Evolutionary conservation across 2,329 filamentous ascomycete species (phyloP).

Genomic region (Aspergillus fijiensis): DNA sequence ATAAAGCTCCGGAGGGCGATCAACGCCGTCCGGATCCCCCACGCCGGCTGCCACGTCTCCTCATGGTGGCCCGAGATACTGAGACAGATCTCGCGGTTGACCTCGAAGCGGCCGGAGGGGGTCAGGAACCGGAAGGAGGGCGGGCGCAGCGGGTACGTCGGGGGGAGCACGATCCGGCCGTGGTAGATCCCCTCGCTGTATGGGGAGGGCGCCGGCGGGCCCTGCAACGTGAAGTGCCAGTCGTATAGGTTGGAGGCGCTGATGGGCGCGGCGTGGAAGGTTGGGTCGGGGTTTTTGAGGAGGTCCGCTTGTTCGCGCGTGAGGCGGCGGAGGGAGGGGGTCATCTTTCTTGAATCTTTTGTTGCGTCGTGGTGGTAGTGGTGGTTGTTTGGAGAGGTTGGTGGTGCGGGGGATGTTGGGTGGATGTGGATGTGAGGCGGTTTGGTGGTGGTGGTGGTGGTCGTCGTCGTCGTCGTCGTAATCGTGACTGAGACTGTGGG

Average conservation of each 20-base stretch:
- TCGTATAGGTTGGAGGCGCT: slow-evolving; percentile 91
- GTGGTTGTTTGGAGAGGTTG: not conserved
- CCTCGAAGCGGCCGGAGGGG: slow-evolving; percentile 87
- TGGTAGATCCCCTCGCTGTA: slow-evolving; percentile 88
- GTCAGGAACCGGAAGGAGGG: slow-evolving; percentile 96
- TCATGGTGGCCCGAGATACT: slow-evolving; percentile 94
- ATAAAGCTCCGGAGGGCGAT: slow-evolving; percentile 81
- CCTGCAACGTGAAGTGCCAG: slow-evolving; percentile 98
- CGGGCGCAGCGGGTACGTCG: slow-evolving; percentile 85
- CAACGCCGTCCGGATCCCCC: slow-evolving; percentile 90
- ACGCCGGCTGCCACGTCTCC: slow-evolving; percentile 97
- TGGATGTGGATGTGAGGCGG: not conserved
- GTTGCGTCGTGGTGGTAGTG: too few relatives aligned
- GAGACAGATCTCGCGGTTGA: slow-evolving; percentile 94
- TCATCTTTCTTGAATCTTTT: slow-evolving; percentile 10
- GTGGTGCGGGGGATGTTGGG: not conserved
- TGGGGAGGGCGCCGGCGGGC: slow-evolving; percentile 73
- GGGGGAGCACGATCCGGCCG: slow-evolving; percentile 86
- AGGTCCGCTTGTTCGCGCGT: slow-evolving; percentile 89
- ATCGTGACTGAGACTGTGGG: not conserved
- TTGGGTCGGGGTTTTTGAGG: slow-evolving; percentile 72
- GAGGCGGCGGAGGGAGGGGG: slow-evolving; percentile 38
- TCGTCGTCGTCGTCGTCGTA: not conserved
- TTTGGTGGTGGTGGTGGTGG: not conserved
- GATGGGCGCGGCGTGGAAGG: slow-evolving; percentile 76